Conservation (phyloP, 2,329 filamentous ascomycete genomes). For the Alternaria sp. region DNA sequence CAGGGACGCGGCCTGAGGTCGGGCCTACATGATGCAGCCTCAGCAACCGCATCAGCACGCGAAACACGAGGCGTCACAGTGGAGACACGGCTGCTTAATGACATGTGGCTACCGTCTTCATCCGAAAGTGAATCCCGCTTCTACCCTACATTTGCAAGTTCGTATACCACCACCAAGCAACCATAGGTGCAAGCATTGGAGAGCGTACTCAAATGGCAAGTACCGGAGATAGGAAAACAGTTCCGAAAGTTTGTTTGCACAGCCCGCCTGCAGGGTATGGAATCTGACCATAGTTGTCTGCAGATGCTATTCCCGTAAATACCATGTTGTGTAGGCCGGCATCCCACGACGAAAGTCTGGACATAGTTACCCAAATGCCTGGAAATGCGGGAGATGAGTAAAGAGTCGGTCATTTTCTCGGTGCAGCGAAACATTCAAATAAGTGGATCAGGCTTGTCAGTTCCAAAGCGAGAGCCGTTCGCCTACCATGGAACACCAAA, state of each 20-base stretch:
- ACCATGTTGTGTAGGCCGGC: not conserved
- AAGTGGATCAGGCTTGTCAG: not conserved
- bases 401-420: not conserved
- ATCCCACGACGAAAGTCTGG: not conserved
- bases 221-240: not conserved
- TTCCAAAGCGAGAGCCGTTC: not conserved
- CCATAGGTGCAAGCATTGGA: not conserved
- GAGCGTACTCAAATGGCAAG: no score
- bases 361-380: no score
- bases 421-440: not conserved
- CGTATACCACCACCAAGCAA: not conserved
- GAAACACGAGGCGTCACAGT: not conserved
- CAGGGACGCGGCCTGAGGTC: not conserved
- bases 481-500: not conserved
- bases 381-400: not conserved
- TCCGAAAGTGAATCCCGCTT: not conserved
- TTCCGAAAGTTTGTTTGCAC: not conserved
- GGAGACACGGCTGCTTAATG: not conserved
- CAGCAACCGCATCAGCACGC: not conserved
- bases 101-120: not conserved
- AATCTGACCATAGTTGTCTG: not conserved
- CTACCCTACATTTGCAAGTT: not conserved
- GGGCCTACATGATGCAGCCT: slow-evolving; percentile 1
- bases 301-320: not conserved
- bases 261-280: not conserved